These are phyloP conservation scores for Hypoxylon perforatum DNA, from an alignment of 495 filamentous ascomycete genomes.

Conservation along the genomic window DNA sequence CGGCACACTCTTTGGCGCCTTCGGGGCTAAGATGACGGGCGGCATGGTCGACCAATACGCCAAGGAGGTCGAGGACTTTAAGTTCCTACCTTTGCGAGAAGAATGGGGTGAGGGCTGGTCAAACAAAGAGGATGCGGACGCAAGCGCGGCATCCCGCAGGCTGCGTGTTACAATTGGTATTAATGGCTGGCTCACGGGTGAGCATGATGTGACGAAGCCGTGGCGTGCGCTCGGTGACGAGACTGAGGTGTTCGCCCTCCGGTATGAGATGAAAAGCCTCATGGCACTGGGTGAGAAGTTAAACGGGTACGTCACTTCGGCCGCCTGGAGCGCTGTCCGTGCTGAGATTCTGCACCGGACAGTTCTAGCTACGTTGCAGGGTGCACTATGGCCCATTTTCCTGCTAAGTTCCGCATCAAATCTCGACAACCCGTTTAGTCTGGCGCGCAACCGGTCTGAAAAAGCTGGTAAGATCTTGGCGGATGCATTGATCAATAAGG, in stretches of 20 bases:
- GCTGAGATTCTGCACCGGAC: conserved; percentile 79
- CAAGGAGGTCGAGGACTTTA: conserved; percentile 86
- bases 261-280: conserved; percentile 80
- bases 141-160: conserved; percentile 55
- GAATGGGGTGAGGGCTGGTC: conserved; percentile 49
- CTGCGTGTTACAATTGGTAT: conserved; percentile 85
- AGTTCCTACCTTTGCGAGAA: conserved; percentile 77
- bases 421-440: conserved; percentile 86
- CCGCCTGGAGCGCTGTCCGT: conserved; percentile 77
- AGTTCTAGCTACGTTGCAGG: conserved; percentile 75
- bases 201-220: conserved; percentile 75
- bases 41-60: conserved; percentile 87
- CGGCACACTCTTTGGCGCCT: conserved; percentile 87
- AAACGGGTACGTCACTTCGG: conserved; percentile 71
- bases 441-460: conserved; percentile 79
- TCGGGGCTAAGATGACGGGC: conserved; percentile 87
- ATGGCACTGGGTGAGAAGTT: conserved; percentile 80
- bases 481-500: conserved; percentile 84
- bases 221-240: conserved; percentile 77
- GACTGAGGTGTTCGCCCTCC: conserved; percentile 82
- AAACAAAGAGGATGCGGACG: conserved; percentile 41
- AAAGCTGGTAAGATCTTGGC: conserved; percentile 87
- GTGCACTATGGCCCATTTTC: conserved; percentile 80
- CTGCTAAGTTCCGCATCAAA: conserved; percentile 72
- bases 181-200: conserved; percentile 80